Conservation (phyloP, 768 basidiomycete species). For the Boletus rubroflammeus region DNA sequence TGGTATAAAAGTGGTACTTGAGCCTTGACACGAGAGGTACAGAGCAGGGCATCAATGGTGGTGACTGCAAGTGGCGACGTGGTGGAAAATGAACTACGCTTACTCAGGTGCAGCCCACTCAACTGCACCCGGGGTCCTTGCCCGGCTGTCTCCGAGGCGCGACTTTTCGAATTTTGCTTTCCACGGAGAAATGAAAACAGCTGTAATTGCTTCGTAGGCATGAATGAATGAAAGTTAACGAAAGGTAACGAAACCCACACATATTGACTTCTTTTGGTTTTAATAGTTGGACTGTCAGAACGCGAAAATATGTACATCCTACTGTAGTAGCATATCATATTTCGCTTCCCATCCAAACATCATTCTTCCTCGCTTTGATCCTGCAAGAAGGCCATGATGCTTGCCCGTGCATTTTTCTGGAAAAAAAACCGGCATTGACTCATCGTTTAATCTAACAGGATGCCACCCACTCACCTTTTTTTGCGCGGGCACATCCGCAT, state of each 20-base stretch:
- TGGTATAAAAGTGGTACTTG: too few relatives aligned
- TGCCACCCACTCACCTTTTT: conserved; percentile 38
- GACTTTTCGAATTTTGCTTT: too few relatives aligned
- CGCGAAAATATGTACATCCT: background rate
- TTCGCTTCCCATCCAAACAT: background rate
- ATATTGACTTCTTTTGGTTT: background rate
- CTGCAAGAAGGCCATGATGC: conserved; percentile 67
- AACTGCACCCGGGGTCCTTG: too few relatives aligned
- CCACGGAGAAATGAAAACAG: too few relatives aligned
- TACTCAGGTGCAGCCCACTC: too few relatives aligned
- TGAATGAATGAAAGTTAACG: background rate
- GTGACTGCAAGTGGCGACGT: too few relatives aligned
- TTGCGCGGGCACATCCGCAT: conserved; percentile 33
- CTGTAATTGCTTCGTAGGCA: background rate
- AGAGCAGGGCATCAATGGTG: too few relatives aligned
- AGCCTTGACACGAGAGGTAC: too few relatives aligned
- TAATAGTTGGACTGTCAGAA: background rate
- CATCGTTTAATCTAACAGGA: background rate
- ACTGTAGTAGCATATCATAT: background rate
- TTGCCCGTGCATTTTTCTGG: conserved; percentile 48
- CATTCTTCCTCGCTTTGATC: conserved; percentile 64
- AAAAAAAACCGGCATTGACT: background rate
- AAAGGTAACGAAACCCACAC: background rate
- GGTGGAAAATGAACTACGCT: too few relatives aligned
- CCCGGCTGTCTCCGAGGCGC: too few relatives aligned